phyloP scores from a whole-genome alignment of 2,329 filamentous ascomycete species.

The Fusarium pininemorale region DNA sequence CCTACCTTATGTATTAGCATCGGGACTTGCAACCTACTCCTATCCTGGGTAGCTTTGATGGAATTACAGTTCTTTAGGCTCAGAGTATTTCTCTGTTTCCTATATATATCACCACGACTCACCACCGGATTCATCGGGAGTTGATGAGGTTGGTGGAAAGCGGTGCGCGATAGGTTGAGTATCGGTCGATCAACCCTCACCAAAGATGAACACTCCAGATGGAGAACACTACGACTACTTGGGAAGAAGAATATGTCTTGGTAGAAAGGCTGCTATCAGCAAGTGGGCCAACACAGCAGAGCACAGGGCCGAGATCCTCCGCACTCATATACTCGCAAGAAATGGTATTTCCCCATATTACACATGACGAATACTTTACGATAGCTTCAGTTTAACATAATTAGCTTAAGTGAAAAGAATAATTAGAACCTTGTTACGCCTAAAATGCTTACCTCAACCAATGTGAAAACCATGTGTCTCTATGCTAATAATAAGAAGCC shows the following conservation, averaged over 20 bases:
- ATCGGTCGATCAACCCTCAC: background rate
- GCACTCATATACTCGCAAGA: background rate
- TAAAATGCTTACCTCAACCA: background rate
- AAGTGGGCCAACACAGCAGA: background rate
- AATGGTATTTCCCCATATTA: background rate
- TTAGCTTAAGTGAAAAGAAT: no score
- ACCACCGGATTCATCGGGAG: background rate
- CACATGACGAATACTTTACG: fast-evolving
- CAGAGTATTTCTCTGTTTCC: background rate
- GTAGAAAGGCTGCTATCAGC: fast-evolving
- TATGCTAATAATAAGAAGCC: no score
- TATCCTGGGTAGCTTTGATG: fast-evolving
- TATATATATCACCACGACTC: background rate
- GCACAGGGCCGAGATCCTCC: background rate
- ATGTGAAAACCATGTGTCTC: no score
- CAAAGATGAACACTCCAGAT: background rate
- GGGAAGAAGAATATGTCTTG: background rate
- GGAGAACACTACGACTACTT: background rate
- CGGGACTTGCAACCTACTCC: background rate
- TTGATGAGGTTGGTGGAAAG: background rate
- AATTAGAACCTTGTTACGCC: no score
- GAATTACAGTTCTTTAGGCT: background rate
- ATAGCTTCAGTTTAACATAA: fast-evolving
- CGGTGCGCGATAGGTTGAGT: background rate
- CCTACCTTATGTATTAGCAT: background rate